Base-by-base conservation (phyloP, 2,329 filamentous ascomycete species). In the Aspergillus nomiae region DNA sequence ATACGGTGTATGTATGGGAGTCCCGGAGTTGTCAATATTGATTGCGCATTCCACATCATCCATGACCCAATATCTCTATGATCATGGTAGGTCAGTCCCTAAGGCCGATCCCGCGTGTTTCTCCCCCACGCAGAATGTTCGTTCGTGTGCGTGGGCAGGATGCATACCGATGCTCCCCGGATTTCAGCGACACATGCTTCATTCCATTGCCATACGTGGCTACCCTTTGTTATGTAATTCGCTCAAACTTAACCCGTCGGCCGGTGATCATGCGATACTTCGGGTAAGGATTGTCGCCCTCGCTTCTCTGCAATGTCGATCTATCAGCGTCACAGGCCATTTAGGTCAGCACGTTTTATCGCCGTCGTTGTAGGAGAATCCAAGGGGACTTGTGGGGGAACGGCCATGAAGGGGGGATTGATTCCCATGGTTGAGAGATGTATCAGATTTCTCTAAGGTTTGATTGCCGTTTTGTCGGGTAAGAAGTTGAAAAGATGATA, bases 91-190 rank as follows among this genome's bases (percentile, higher is more conserved):
- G 51, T 24, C n/a, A 19, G 19, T 14, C 16, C 50, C n/a, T 19
- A 53, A 21, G 36, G 56, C 56, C 58, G 26, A 57, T 45, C 54
- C 57, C 63, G 58, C 62, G 63, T 63, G 63, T 60, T 60, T 24
- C 32, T 65, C 45, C 55, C 48, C 28, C 58, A 28, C 34, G 34
- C 24, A 48, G 45, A 16, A 26, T 12, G 21, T 28, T 26, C 12
- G 21, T 48, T 26, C 5, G 53, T 63, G 55, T 57, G 63, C 50
- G 57, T 58, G 57, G 41, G 45, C 60, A 61, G 54, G 30, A 60
- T 32, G 60, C 65, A 65, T 67, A 63, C 63, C 63, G 58, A 63
- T 61, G 60, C 48, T 45, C 63, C 64, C 65, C 63, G 38, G 65
- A 65, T 53, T 59, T 54, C 55, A 60, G 36, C 48, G 54, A 56